phyloP scores from a whole-genome alignment of 257 asterid species.

The Solanum paucissectum region DNA sequence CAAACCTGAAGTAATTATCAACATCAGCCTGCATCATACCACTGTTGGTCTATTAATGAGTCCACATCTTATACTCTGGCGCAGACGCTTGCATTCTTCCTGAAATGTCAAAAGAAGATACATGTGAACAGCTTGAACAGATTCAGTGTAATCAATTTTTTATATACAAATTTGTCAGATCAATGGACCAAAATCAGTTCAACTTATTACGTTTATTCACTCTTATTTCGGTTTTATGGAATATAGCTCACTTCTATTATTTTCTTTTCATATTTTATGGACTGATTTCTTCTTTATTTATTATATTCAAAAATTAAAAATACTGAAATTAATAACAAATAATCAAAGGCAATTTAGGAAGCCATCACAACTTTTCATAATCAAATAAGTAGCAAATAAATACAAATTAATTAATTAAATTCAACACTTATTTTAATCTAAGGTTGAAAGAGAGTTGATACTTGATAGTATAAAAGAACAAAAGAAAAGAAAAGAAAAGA shows the following conservation, averaged over 20 bases:
- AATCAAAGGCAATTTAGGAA: background rate
- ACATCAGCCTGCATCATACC: slow-evolving; percentile 32
- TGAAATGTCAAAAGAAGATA: slow-evolving; percentile 16
- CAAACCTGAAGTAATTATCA: background rate
- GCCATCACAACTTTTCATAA: background rate
- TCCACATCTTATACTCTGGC: slow-evolving; percentile 96
- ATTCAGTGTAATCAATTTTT: background rate
- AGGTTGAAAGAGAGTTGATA: background rate
- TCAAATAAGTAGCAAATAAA: background rate
- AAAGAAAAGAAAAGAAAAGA: background rate
- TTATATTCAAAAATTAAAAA: background rate
- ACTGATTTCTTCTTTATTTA: background rate
- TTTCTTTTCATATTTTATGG: background rate
- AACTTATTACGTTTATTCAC: background rate
- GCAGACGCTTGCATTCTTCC: slow-evolving; percentile 99
- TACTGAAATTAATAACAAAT: background rate
- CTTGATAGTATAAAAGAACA: background rate
- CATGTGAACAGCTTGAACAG: background rate
- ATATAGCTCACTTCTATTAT: background rate
- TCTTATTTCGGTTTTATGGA: background rate
- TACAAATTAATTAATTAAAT: background rate
- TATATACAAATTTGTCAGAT: background rate
- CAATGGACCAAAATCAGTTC: background rate
- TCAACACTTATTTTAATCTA: background rate
- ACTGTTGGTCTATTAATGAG: slow-evolving; percentile 81